Evolutionary conservation across 2,329 filamentous ascomycete species (phyloP).

Genomic region (Colletotrichum siamense): DNA sequence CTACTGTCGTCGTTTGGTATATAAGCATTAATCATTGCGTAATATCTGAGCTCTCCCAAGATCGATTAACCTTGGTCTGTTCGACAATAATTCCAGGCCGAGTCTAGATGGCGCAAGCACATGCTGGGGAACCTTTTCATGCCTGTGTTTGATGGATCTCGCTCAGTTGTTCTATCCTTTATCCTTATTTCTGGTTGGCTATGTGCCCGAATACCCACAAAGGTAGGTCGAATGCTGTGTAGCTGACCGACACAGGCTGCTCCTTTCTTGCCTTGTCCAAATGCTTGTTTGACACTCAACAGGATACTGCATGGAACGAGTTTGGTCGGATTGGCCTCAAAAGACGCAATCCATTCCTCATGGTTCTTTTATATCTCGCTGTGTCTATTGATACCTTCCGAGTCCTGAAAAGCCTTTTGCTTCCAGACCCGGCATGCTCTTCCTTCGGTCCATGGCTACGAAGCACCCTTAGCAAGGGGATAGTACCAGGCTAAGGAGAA

Average conservation of each 20-base stretch:
- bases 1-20: too few species aligned
- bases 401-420: background rate
- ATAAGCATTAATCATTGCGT: fast-evolving
- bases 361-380: background rate
- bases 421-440: background rate
- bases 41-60: background rate
- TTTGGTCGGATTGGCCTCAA: background rate
- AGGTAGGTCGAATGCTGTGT: background rate
- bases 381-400: background rate
- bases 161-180: background rate
- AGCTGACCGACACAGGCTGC: background rate
- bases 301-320: background rate
- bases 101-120: background rate
- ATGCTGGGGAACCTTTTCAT: background rate
- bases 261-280: background rate
- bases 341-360: fast-evolving
- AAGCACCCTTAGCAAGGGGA: background rate
- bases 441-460: background rate
- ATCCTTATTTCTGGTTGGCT: background rate
- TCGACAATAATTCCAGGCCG: background rate
- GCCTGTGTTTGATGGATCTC: background rate
- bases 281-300: background rate
- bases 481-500: background rate
- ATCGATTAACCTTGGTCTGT: fast-evolving
- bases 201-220: background rate